phyloP scores from a whole-genome alignment of 2,329 filamentous ascomycete species.

The Sclerotinia trifoliorum region DNA sequence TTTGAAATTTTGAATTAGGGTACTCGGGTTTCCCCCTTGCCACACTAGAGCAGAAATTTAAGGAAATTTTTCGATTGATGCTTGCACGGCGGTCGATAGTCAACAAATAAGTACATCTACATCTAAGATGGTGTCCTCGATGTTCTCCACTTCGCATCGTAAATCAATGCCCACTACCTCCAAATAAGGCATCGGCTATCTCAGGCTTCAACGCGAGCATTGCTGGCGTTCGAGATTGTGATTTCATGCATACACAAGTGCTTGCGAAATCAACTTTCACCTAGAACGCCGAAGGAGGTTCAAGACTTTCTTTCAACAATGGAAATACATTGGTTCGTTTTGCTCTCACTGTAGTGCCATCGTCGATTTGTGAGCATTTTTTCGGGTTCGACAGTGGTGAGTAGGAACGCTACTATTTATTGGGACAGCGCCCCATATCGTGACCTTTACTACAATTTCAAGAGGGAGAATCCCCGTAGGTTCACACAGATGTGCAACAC shows the following conservation, averaged over 20 bases:
- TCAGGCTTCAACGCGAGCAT: background rate
- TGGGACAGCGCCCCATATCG: background rate
- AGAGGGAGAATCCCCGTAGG: background rate
- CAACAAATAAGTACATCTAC: background rate
- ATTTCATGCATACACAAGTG: background rate
- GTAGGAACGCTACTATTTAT: background rate
- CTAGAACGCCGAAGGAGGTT: too few species aligned
- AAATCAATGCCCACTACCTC: background rate
- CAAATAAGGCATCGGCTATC: background rate
- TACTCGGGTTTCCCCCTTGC: too few species aligned
- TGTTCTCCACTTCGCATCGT: background rate
- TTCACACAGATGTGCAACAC: background rate
- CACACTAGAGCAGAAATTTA: background rate
- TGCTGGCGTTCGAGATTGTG: background rate
- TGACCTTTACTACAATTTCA: background rate
- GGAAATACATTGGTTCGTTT: background rate
- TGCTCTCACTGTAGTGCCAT: background rate
- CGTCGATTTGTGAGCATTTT: background rate
- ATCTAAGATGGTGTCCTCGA: background rate
- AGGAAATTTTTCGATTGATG: background rate
- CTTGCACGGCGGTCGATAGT: background rate
- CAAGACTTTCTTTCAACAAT: background rate
- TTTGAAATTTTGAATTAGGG: background rate
- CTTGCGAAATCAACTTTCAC: background rate
- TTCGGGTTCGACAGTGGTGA: too few species aligned